Evolutionary conservation across 1,284 basidiomycete species (phyloP), one percentile per base, ranked within the genome.

Genomic region (Trichosporon asahii): DNA sequence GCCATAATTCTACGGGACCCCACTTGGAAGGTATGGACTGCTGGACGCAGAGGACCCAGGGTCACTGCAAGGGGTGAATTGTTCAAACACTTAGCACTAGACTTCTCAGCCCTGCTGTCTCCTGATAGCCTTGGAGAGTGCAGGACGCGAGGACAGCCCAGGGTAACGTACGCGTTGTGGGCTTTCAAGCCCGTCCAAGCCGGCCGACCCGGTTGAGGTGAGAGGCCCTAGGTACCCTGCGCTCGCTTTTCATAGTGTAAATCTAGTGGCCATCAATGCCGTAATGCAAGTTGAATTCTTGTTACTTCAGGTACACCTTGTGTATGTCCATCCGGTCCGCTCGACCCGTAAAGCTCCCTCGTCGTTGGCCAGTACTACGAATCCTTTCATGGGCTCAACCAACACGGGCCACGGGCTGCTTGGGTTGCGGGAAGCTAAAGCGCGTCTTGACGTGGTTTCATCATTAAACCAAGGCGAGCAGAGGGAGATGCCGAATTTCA

Each of bases 371-470:
- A 55, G 49, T 8, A 27, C 49, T 57, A 11, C 57, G 57, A 15
- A 29, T 31, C 29, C 57, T n/a, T n/a, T 61, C 57, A 29, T 61
- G 57, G 57, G 57, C 57, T 18, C 15, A 33, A 61, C 27, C 57
- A n/a, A 31, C 57, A 21, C 27, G 57, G 57, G 57, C 57, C n/a
- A 33, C 57, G 57, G 57, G 57, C 57, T n/a, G 15, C 57, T 61
- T 61, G 29, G 57, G 57, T 61, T 61, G 33, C 57, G 57, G 57
- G 57, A 61, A 61, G 57, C 57, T 29, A 33, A 31, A 31, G 29
- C 57, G 57, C 57, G 57, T 57, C 57, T 61, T 33, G 27, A 2
- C 15, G 27, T 61, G 18, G 57, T 61, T 61, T 61, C 57, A 61
- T 31, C 29, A 33, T 61, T 31, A 61, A 61, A 61, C 57, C 57